Base-by-base conservation (phyloP, 441 rosid species). In the Aquilaria agallochum region DNA sequence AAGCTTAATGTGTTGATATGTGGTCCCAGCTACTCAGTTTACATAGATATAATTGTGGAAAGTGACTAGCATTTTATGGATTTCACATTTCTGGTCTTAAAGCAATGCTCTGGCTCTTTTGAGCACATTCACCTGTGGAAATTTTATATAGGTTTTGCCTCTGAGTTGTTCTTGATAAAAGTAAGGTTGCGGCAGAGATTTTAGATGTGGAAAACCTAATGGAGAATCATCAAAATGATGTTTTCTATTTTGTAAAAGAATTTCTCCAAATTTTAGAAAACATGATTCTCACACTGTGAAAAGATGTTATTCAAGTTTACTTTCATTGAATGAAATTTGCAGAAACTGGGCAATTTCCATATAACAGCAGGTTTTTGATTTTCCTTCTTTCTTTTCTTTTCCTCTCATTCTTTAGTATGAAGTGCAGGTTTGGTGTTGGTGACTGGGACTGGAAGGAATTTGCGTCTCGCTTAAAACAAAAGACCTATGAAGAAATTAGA, bases 361-460 rank as follows among this genome's bases (percentile, higher is more conserved):
- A 36, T 5, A 5, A 4, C 5, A 36, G 7, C 20, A 8, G 13
- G 32, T 40, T 45, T 66, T 60, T 33, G 36, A 33, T 40, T 62
- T 55, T 61, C 40, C 62, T 76, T 73, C 57, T 66, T 58, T 31
- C 60, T 52, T 36, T 20, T 20, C 27, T 20, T 20, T 20, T 20
- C 27, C 27, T 20, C 27, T 20, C 27, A 20, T 20, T 20, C 27
- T 20, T 20, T 20, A 20, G 52, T 45, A 36, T 62, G 70, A 54
- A 20, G 57, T 83, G 53, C 82, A 95, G 99, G 79, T 92, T 88
- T 75, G 99, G 99, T 58, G 80, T 87, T 13, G 98, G 98, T 58
- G 89, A 92, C 8, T 90, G 70, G 62, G 96, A 95, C 71, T 95
- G 95, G 94, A 90, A 78, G 79, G 98, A 92, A 79, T 92, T 92